A percentile compares a stretch with the other conserved stretches of the same genome.
These are phyloP conservation scores for Ophiocordyceps camponoti-leonardi DNA, from an alignment of 2,329 filamentous ascomycete genomes.

Conservation along the genomic window DNA sequence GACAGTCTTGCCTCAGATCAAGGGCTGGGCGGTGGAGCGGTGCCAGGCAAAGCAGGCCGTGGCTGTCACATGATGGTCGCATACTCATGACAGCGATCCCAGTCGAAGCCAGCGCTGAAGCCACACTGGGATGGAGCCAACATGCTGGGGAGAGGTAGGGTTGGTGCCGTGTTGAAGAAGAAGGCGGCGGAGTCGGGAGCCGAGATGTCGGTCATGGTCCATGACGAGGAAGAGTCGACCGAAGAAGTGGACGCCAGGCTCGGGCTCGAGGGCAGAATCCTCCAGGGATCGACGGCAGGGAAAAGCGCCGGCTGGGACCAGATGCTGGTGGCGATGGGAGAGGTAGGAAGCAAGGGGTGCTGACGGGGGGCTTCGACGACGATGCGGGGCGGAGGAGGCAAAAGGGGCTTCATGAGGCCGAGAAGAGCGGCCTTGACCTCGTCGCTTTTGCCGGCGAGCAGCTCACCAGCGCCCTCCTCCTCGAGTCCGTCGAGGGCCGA, in stretches of 20 bases:
- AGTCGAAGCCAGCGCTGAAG: slow-evolving; percentile 58
- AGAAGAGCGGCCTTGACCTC: slow-evolving; percentile 82
- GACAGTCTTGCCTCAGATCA: not conserved
- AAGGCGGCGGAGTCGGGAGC: slow-evolving; percentile 53
- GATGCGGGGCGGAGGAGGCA: slow-evolving; percentile 62
- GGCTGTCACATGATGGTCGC: slow-evolving; percentile 72
- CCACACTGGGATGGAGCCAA: slow-evolving; percentile 65
- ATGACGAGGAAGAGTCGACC: slow-evolving; percentile 67
- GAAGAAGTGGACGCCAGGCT: slow-evolving; percentile 56
- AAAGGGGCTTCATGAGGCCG: slow-evolving; percentile 70
- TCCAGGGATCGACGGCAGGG: slow-evolving; percentile 71
- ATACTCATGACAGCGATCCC: slow-evolving; percentile 75
- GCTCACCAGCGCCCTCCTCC: slow-evolving; percentile 87
- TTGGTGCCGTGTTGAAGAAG: slow-evolving; percentile 66
- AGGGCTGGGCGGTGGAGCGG: not conserved
- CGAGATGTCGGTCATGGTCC: slow-evolving; percentile 65
- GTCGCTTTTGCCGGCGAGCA: slow-evolving; percentile 79
- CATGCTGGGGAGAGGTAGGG: slow-evolving; percentile 73
- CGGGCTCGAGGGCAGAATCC: slow-evolving; percentile 76
- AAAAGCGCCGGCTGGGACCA: slow-evolving; percentile 61
- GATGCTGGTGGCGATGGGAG: slow-evolving; percentile 52
- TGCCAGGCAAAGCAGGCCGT: slow-evolving; percentile 28
- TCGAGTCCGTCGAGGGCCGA: slow-evolving; percentile 87
- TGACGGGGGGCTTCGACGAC: slow-evolving; percentile 81
- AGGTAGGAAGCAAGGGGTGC: slow-evolving; percentile 71